Percentiles rank a stretch among this genome's conserved stretches.
Conservation (phyloP, 2,329 filamentous ascomycete species). For the Sarocladiaceae sp. region DNA sequence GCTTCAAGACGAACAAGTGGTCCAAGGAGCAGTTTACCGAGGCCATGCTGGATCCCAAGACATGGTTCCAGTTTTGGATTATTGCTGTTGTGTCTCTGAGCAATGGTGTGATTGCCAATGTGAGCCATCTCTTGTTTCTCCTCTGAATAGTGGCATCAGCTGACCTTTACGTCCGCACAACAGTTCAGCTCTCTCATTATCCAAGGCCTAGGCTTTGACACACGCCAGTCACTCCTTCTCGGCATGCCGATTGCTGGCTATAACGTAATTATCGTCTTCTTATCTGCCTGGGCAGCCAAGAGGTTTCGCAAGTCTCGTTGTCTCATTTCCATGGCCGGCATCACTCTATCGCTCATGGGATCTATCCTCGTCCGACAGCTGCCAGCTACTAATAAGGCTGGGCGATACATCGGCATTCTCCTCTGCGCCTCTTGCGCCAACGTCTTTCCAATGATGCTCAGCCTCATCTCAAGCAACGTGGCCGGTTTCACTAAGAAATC, state of each 20-base stretch:
- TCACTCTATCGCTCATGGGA: not conserved
- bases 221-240: constrained; percentile 10
- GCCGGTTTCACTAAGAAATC: constrained; percentile 62
- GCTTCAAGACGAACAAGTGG: constrained; percentile 2
- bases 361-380: not conserved
- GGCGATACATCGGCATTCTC: not conserved
- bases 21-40: constrained; percentile 17
- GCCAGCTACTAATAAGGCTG: not conserved
- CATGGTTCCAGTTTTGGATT: constrained; percentile 18
- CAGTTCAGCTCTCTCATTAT: constrained; percentile 19
- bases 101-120: not conserved
- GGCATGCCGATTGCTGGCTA: not conserved
- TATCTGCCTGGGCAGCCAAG: not conserved
- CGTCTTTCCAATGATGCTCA: constrained; percentile 40
- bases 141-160: not conserved
- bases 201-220: constrained; percentile 17
- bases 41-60: constrained; percentile 18
- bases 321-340: not conserved
- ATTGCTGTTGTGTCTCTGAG: constrained; percentile 10
- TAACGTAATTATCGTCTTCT: not conserved
- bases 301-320: not conserved
- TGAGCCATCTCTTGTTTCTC: constrained; percentile 13
- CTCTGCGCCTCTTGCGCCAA: not conserved
- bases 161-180: not conserved
- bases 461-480: constrained; percentile 54